Evolutionary conservation across 345 rosid species (phyloP).

Genomic region (Gossypium herbaceum): DNA sequence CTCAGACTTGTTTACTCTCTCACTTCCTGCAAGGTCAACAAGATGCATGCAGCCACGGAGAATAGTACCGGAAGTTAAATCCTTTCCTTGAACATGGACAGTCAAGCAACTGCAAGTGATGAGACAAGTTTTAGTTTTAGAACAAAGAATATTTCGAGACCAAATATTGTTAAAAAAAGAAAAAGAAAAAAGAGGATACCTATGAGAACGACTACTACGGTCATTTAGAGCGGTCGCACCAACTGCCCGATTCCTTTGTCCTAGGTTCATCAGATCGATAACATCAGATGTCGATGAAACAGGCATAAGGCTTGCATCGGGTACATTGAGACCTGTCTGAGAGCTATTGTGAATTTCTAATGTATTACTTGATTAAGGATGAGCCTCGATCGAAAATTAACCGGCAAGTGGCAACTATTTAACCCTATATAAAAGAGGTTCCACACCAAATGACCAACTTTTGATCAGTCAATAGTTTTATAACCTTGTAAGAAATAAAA

Average conservation of each 20-base stretch:
- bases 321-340: conserved; percentile 90
- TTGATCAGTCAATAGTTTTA: not conserved
- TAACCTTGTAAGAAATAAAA: conserved; percentile 1
- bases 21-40: conserved; percentile 98
- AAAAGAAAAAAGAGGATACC: conserved; percentile 34
- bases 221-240: conserved; percentile 97
- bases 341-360: conserved; percentile 94
- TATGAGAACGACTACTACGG: conserved; percentile 96
- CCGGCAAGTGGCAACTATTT: not conserved
- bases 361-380: conserved; percentile 55
- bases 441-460: too few species aligned
- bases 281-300: conserved; percentile 88
- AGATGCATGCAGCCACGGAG: conserved; percentile 95
- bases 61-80: conserved; percentile 67
- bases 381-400: not conserved
- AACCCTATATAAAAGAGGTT: conserved; percentile 1
- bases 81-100: conserved; percentile 91
- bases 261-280: conserved; percentile 81
- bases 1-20: conserved; percentile 5
- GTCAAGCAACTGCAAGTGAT: conserved; percentile 81
- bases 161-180: conserved; percentile 12
- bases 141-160: not conserved
- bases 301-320: conserved; percentile 76
- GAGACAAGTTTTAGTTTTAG: conserved; percentile 1
- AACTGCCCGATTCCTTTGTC: conserved; percentile 85